phyloP scores from a whole-genome alignment of 2,329 filamentous ascomycete genomes.

The Alternaria brassicicola region DNA sequence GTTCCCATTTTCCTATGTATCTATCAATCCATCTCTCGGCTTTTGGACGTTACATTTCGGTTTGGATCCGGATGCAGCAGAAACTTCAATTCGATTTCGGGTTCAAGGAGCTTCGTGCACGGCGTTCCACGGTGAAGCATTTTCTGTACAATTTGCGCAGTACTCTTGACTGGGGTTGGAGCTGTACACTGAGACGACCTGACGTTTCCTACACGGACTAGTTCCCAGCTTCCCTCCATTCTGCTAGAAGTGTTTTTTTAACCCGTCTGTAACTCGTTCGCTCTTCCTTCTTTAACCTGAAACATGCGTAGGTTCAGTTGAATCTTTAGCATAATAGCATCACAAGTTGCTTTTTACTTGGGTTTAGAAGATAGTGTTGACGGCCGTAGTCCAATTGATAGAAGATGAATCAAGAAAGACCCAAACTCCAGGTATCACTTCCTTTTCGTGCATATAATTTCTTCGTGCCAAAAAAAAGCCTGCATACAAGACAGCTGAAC shows the following conservation, averaged over 20 bases:
- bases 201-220: slow-evolving; percentile 18
- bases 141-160: slow-evolving; percentile 23
- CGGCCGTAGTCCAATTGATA: slow-evolving; percentile 26
- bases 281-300: slow-evolving; percentile 3
- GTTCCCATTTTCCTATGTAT: slow-evolving; percentile 43
- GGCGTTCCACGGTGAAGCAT: slow-evolving; percentile 34
- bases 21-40: slow-evolving; percentile 35
- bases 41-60: slow-evolving; percentile 32
- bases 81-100: slow-evolving; percentile 21
- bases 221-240: slow-evolving; percentile 6
- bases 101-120: slow-evolving; percentile 22
- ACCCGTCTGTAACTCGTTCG: slow-evolving; percentile 14
- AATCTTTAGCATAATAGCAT: slow-evolving; percentile 16
- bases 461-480: background rate
- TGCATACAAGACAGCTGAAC: background rate
- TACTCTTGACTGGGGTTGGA: slow-evolving; percentile 39
- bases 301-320: slow-evolving; percentile 13
- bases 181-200: slow-evolving; percentile 35
- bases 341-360: slow-evolving; percentile 21
- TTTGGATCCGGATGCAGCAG: slow-evolving; percentile 36
- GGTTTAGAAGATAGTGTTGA: slow-evolving; percentile 15
- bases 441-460: background rate
- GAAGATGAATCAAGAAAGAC: slow-evolving; percentile 31
- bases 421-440: slow-evolving; percentile 24
- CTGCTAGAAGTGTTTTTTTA: slow-evolving; percentile 10